Evolutionary conservation across 345 rosid genomes (phyloP).

Genomic region (Eucalyptus cloeziana): DNA sequence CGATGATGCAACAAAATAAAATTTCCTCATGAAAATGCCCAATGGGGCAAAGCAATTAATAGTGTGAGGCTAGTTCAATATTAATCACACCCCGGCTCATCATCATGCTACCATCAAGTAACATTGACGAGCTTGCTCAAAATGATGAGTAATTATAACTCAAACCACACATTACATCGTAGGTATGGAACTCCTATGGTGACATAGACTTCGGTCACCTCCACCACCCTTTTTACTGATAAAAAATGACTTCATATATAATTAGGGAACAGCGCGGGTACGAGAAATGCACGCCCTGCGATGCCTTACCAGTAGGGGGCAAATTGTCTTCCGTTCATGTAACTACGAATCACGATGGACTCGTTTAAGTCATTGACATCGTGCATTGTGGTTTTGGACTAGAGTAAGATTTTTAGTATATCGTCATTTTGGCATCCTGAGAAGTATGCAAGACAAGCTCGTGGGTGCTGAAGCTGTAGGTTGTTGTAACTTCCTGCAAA

Average conservation of each 20-base stretch:
- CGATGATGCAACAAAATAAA: fast-evolving
- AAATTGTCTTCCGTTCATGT: not conserved
- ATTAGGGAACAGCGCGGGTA: fast-evolving
- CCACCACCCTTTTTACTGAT: not conserved
- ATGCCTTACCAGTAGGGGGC: not conserved
- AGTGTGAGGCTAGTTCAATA: not conserved
- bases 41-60: fast-evolving
- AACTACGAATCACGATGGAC: not conserved
- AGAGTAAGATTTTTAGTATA: not conserved
- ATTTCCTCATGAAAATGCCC: not conserved
- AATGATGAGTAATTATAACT: not conserved
- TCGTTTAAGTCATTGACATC: not conserved
- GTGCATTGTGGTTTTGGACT: fast-evolving
- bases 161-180: fast-evolving
- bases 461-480: not conserved
- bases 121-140: not conserved
- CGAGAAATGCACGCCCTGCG: fast-evolving
- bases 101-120: not conserved
- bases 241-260: not conserved
- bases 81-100: not conserved
- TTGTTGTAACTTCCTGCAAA: not conserved
- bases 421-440: not conserved
- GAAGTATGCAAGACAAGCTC: not conserved
- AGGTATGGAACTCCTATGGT: not conserved
- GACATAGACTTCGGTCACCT: not conserved